These are phyloP conservation scores for Xylariomycetidae sp. DNA, from an alignment of 2,329 filamentous ascomycete species.

Conservation along the genomic window DNA sequence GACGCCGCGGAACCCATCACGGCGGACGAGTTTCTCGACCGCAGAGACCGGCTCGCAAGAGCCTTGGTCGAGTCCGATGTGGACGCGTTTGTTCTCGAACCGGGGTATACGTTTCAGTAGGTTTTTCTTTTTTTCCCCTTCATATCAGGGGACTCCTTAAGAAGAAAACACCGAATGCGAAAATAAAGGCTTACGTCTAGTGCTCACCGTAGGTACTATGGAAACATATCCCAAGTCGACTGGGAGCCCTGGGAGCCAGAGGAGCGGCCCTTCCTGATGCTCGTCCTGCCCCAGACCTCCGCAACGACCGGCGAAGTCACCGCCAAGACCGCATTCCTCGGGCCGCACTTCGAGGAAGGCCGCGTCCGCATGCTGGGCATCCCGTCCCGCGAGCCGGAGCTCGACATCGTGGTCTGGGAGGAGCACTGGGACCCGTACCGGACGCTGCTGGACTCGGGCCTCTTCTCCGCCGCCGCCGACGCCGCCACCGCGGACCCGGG, in stretches of 20 bases:
- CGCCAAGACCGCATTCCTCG: conserved; percentile 54
- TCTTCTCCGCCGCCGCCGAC: conserved; percentile 25
- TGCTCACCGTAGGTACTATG: conserved; percentile 57
- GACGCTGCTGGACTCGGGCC: conserved; percentile 42
- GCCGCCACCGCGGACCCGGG: no score
- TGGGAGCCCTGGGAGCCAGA: conserved; percentile 65
- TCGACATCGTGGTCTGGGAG: conserved; percentile 56
- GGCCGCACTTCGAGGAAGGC: conserved; percentile 57
- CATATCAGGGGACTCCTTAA: no score
- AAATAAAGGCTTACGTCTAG: no score
- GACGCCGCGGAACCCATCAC: conserved; percentile 42
- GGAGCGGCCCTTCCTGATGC: conserved; percentile 59
- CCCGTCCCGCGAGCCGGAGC: conserved; percentile 42
- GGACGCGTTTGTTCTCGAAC: conserved; percentile 59
- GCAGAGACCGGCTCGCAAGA: conserved; percentile 51
- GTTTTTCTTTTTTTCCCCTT: no score
- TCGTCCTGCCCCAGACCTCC: conserved; percentile 45
- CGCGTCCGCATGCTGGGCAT: conserved; percentile 55
- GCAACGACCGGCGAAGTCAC: conserved; percentile 33
- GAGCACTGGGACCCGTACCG: conserved; percentile 62
- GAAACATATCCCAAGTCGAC: conserved; percentile 54
- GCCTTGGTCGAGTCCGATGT: conserved; percentile 46
- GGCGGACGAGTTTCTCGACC: conserved; percentile 47
- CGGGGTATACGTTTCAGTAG: conserved; percentile 59
- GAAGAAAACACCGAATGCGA: no score